Evolutionary conservation across 1,284 basidiomycete genomes (phyloP).

Genomic region (Tilletia walkeri): DNA sequence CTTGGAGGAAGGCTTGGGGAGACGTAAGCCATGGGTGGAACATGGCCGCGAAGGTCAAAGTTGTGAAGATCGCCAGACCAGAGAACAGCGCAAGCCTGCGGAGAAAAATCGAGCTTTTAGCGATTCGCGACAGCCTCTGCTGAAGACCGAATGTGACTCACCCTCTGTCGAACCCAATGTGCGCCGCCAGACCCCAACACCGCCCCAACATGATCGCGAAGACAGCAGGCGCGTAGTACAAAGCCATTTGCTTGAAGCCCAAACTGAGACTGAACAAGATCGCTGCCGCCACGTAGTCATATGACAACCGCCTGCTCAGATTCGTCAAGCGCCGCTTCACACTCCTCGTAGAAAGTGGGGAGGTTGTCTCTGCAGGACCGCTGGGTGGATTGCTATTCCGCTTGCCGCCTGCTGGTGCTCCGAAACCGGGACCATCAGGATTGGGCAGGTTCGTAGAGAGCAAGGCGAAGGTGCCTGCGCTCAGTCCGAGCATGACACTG

Average conservation of each 20-base stretch:
- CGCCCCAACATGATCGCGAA: conserved; percentile 54
- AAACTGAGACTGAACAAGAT: conserved; percentile 78
- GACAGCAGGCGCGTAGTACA: conserved; percentile 83
- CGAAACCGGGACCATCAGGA: conserved; percentile 26
- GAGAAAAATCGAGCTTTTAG: neutral
- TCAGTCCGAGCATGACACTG: conserved; percentile 53
- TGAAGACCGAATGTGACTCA: conserved; percentile 56
- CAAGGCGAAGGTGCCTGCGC: conserved; percentile 40
- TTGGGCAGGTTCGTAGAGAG: conserved; percentile 49
- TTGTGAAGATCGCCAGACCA: conserved; percentile 63
- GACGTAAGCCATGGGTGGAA: conserved; percentile 74
- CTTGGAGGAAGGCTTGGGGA: conserved; percentile 63
- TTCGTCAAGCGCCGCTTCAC: conserved; percentile 28
- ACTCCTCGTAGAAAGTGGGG: neutral
- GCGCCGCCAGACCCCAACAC: conserved; percentile 70
- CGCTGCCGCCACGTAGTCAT: conserved; percentile 68
- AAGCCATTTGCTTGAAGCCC: conserved; percentile 90
- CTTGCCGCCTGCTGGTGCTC: conserved; percentile 1
- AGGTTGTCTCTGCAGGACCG: conserved; percentile 14
- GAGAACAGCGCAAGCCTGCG: conserved; percentile 67
- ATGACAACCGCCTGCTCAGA: conserved; percentile 47
- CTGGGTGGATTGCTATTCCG: conserved; percentile 7
- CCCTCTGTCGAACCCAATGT: conserved; percentile 69
- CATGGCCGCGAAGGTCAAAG: conserved; percentile 66
- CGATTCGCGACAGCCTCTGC: neutral